Evolutionary conservation across 2,329 filamentous ascomycete species (phyloP).

Genomic region (Didymosphaeria variabile): DNA sequence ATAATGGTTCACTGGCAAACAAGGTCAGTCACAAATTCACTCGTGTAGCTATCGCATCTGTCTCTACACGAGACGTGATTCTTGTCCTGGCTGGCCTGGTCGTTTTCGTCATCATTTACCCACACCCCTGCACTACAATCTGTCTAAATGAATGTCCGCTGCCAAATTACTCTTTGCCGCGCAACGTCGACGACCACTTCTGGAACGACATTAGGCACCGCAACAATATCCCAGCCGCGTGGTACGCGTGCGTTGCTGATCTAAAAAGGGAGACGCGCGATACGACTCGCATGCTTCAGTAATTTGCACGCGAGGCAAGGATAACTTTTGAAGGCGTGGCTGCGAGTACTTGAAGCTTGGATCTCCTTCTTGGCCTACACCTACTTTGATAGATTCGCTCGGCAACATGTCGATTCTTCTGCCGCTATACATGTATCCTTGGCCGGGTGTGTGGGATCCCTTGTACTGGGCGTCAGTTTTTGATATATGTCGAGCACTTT

Average conservation of each 20-base stretch:
- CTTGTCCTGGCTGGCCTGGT: background rate
- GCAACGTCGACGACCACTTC: conserved; percentile 14
- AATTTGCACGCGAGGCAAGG: conserved; percentile 9
- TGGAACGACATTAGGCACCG: conserved; percentile 10
- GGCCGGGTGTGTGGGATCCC: conserved; percentile 56
- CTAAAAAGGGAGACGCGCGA: conserved; percentile 18
- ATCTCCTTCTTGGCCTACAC: background rate
- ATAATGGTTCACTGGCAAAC: no score
- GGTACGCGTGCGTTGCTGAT: conserved; percentile 1
- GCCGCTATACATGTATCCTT: conserved; percentile 61
- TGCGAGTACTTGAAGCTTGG: conserved; percentile 6
- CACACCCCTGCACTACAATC: conserved; percentile 8
- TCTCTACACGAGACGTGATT: background rate
- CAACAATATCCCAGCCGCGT: background rate
- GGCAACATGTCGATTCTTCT: conserved; percentile 49
- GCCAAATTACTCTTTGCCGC: conserved; percentile 4
- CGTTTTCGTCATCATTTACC: conserved; percentile 15
- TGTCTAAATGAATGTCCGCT: conserved; percentile 2
- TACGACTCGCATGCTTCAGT: conserved; percentile 20
- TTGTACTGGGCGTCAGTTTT: conserved; percentile 53
- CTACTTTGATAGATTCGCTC: background rate
- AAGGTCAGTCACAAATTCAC: background rate
- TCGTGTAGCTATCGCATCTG: background rate
- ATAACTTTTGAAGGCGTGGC: conserved; percentile 3
- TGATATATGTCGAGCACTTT: background rate